Base-by-base conservation (phyloP, 306 rosid species). In the Ceratonia siliqua region DNA sequence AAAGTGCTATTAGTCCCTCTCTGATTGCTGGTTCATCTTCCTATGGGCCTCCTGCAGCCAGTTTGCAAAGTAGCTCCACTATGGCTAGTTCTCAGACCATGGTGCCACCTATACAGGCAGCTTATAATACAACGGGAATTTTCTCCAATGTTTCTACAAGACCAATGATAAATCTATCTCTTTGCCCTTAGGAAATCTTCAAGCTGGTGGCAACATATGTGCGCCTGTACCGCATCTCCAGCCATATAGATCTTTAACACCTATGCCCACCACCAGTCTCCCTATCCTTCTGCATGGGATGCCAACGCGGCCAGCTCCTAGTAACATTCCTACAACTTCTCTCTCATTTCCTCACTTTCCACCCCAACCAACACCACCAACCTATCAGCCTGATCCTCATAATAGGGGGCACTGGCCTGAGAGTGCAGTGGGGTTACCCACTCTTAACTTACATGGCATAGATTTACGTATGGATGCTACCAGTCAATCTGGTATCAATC, bases 141-240 rank as follows among this genome's bases (percentile, higher is more conserved):
- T 39, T 75, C 54, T 15, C 89, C 0, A 74, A 57, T 78, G 61
- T 45, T 64, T 30, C 84, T 48, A 21, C 86, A 50, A 85, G 89
- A 61, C 88, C 78, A 0, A 87, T 35, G 68, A 82, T 11, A 71
- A 81, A 74, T 77, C 89, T 55, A 32, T 82, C 52, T 53, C 88
- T 53, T 76, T 83, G 35, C 39, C 85, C 15, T 45, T 64, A 1
- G 82, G 73, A 72, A 86, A 59, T 64, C 79, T 70, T 72, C 96
- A 68, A 75, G 71, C 75, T 49, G 74, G 82, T 21, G 59, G 84
- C 38, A 79, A 73, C 64, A 68, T 88, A 24, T 96, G 91, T 14
- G 75, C 87, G 50, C 94, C 92, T 5, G 91, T 94, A 42, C 98
- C 96, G 6, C 98, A 92, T 83, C 85, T 87, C 55, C 89, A 78